phyloP scores from a whole-genome alignment of 306 rosid species.

The Corylus americana region DNA sequence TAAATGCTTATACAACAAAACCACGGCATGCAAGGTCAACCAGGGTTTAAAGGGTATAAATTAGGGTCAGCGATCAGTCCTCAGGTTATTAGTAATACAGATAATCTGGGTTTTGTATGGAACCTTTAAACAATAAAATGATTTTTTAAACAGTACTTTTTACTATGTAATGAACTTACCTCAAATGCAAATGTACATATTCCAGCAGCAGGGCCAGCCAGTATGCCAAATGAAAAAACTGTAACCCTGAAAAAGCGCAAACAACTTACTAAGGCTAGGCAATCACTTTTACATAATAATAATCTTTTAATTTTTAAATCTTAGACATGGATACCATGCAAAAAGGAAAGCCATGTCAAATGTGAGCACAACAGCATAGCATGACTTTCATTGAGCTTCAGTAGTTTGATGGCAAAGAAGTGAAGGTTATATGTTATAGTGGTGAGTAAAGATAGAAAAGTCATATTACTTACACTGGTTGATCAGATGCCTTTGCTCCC shows the following conservation, averaged over 20 bases:
- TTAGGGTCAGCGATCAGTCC: not conserved
- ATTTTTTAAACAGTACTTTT: not conserved
- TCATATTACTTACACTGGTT: slow-evolving; percentile 65
- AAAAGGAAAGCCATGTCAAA: not conserved
- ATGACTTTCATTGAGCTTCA: not conserved
- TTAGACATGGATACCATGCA: not conserved
- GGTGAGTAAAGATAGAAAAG: slow-evolving; percentile 1
- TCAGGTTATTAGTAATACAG: not conserved
- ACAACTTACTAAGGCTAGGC: slow-evolving; percentile 1
- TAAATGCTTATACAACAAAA: not conserved
- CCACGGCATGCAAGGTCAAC: not conserved
- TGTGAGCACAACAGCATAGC: not conserved
- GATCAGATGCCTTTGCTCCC: slow-evolving; percentile 75
- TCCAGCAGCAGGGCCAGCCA: slow-evolving; percentile 67
- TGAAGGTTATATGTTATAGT: not conserved
- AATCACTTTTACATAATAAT: not conserved
- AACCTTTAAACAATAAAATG: not conserved
- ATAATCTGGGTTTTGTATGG: not conserved
- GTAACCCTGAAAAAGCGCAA: slow-evolving; percentile 55
- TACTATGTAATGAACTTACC: slow-evolving; percentile 40
- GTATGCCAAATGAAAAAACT: slow-evolving; percentile 62
- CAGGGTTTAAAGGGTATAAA: not conserved
- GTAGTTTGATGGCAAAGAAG: not conserved
- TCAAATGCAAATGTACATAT: slow-evolving; percentile 56
- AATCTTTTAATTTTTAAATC: not conserved